Percentiles rank a stretch among this genome's conserved stretches.
These are phyloP conservation scores for Entomortierella lignicola DNA, from an alignment of 192 early-diverging fungal genomes.

Conservation along the genomic window DNA sequence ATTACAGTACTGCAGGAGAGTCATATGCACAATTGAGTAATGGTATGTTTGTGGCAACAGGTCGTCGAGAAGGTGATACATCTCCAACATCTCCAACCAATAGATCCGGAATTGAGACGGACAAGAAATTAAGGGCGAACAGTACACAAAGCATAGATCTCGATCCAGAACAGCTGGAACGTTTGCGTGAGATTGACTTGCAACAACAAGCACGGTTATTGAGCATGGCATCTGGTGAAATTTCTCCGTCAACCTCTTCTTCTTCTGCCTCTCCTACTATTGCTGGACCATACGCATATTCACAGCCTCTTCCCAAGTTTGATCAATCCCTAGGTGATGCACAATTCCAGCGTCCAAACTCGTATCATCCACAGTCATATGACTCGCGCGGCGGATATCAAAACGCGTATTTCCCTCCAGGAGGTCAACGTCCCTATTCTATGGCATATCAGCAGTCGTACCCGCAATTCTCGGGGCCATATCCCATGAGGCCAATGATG, in stretches of 20 bases:
- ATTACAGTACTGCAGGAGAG: neutral
- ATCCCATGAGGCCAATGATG: neutral
- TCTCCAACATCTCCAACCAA: neutral
- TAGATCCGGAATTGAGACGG: neutral
- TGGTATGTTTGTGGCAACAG: conserved; percentile 19
- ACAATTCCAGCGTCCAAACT: neutral
- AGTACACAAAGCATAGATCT: neutral
- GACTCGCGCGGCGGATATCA: neutral
- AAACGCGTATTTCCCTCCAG: no score
- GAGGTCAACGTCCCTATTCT: neutral
- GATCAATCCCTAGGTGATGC: neutral
- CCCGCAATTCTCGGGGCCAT: neutral
- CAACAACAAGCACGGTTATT: conserved; percentile 10
- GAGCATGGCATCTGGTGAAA: conserved; percentile 4
- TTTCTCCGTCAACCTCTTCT: neutral
- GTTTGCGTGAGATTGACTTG: conserved; percentile 13
- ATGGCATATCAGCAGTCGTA: conserved; percentile 5
- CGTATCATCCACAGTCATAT: neutral
- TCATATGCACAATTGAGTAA: conserved; percentile 11
- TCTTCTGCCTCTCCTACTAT: neutral
- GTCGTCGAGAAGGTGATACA: conserved; percentile 6
- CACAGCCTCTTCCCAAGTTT: no score
- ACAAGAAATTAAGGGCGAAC: neutral
- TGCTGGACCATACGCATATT: neutral
- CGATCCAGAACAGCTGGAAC: conserved; percentile 2